phyloP scores from a whole-genome alignment of 495 filamentous ascomycete genomes.

The Margaritispora aquatica region DNA sequence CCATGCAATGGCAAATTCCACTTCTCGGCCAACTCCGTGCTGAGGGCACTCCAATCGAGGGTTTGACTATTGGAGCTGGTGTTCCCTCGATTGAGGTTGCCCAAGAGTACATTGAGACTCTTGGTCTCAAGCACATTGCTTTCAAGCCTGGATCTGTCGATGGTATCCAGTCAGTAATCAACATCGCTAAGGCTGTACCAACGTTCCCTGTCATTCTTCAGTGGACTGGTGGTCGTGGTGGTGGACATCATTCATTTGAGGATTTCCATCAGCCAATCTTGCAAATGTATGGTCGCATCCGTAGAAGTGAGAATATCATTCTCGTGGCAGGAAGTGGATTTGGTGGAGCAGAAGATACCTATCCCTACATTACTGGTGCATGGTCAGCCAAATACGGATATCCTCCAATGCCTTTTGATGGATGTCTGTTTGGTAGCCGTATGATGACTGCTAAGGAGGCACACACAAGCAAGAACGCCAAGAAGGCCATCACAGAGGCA shows the following conservation, averaged over 20 bases:
- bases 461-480: constrained; percentile 86
- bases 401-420: constrained; percentile 91
- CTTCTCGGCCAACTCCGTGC: constrained; percentile 76
- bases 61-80: constrained; percentile 89
- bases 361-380: constrained; percentile 82
- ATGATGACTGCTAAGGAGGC: constrained; percentile 96
- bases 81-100: constrained; percentile 92
- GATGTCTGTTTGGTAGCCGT: constrained; percentile 82
- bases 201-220: constrained; percentile 85
- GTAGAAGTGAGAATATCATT: constrained; percentile 77
- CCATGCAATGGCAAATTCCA: constrained; percentile 97
- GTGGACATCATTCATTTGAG: constrained; percentile 91
- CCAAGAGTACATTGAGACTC: constrained; percentile 86
- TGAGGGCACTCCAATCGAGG: constrained; percentile 89
- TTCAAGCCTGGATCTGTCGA: constrained; percentile 93
- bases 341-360: constrained; percentile 84
- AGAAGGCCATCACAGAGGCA: constrained; percentile 91
- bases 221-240: constrained; percentile 92
- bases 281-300: constrained; percentile 82
- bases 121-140: constrained; percentile 90
- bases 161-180: constrained; percentile 83
- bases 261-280: constrained; percentile 92
- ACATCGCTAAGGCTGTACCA: constrained; percentile 87
- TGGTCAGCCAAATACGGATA: constrained; percentile 85
- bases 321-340: constrained; percentile 90